Conservation (phyloP, 106 monocot species). For the Triglochin maritima region DNA sequence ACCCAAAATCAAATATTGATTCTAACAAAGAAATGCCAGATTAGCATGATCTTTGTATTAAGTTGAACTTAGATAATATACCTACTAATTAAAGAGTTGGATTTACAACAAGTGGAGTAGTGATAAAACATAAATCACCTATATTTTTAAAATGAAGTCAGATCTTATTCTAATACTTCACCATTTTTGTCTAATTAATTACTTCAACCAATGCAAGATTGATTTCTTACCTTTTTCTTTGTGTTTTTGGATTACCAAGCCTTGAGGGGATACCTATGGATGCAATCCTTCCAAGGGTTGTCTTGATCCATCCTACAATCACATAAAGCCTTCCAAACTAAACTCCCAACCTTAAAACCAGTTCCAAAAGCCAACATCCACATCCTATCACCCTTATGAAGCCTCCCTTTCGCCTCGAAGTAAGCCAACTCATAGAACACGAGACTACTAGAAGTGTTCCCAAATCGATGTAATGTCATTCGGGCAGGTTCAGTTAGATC, state of each 20-base stretch:
- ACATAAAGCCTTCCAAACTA: conserved; percentile 38
- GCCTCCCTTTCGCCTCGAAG: conserved; percentile 56
- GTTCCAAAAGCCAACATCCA: conserved; percentile 89
- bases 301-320: conserved; percentile 28
- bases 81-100: too few species aligned
- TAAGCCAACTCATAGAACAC: conserved; percentile 78
- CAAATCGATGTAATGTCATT: conserved; percentile 67
- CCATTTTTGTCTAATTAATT: too few species aligned
- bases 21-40: too few species aligned
- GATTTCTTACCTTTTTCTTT: too few species aligned
- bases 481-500: conserved; percentile 51
- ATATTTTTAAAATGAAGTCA: too few species aligned
- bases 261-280: conserved; percentile 47
- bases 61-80: too few species aligned
- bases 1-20: too few species aligned
- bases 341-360: conserved; percentile 66
- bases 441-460: conserved; percentile 73
- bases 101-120: too few species aligned
- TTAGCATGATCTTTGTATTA: too few species aligned
- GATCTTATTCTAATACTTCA: too few species aligned
- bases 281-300: conserved; percentile 56
- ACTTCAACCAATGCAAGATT: too few species aligned
- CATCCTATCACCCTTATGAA: conserved; percentile 42
- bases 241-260: conserved; percentile 3
- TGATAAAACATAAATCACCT: too few species aligned